These are phyloP conservation scores for Pythium coloratum DNA, from an alignment of 352 stramenopile species.

Conservation along the genomic window DNA sequence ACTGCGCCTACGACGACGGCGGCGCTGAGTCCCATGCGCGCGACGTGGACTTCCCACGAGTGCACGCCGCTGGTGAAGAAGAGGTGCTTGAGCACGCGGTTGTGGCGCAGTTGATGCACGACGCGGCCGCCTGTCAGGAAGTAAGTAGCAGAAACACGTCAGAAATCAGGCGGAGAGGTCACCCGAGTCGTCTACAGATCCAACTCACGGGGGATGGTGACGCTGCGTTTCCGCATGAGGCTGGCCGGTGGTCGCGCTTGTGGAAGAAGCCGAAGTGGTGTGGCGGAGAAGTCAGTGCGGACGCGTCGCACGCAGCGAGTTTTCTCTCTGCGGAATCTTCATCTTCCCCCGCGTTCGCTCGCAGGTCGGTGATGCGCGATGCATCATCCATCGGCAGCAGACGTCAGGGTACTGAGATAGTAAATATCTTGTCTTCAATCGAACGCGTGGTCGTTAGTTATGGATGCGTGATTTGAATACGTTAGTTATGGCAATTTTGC, in stretches of 20 bases:
- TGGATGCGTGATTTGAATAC: neutral
- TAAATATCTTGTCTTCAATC: neutral
- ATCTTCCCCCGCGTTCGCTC: neutral
- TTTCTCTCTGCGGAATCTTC: constrained; percentile 2
- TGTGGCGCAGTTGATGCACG: constrained; percentile 23
- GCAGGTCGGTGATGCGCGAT: neutral
- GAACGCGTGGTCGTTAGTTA: neutral
- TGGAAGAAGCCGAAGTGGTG: neutral
- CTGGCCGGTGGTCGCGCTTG: neutral
- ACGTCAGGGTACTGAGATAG: constrained; percentile 2
- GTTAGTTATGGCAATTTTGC: neutral
- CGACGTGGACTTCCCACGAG: constrained; percentile 48
- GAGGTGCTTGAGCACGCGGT: constrained; percentile 42
- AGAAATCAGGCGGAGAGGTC: neutral
- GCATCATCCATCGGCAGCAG: neutral
- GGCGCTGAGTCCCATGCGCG: constrained; percentile 27
- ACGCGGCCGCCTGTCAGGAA: constrained; percentile 5
- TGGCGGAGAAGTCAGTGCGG: neutral
- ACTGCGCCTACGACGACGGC: constrained; percentile 38
- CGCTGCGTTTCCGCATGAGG: neutral
- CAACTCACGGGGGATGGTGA: neutral
- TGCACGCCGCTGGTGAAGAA: constrained; percentile 59
- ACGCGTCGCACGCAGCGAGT: neutral
- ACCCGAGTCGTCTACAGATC: neutral
- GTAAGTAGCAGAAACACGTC: neutral